Percentiles rank a stretch among this genome's conserved stretches.
Conservation (phyloP, 179 eudicot genomes). For the Patellifolia procumbens region DNA sequence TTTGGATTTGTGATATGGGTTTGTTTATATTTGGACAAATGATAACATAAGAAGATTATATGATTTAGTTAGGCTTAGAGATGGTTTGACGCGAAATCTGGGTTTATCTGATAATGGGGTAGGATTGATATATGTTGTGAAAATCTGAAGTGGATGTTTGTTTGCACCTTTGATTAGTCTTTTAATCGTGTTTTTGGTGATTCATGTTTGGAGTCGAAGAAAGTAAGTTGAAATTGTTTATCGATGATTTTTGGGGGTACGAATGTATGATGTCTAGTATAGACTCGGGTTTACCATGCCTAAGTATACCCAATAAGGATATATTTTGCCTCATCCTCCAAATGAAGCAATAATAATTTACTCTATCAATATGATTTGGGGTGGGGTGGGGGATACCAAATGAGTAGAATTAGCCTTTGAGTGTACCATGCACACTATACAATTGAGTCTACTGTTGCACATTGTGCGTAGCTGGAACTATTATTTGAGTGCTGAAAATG, state of each 20-base stretch:
- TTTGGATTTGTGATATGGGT: not conserved
- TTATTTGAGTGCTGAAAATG: not conserved
- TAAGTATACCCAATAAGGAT: no score
- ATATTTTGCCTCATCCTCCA: no score
- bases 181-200: not conserved
- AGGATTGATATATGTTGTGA: no score
- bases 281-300: no score
- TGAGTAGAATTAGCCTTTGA: no score
- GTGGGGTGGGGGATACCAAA: no score
- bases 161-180: not conserved
- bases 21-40: not conserved
- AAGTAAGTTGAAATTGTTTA: not conserved
- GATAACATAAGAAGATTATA: no score
- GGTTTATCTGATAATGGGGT: not conserved
- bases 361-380: no score
- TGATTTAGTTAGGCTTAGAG: not conserved
- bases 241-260: not conserved
- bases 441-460: no score
- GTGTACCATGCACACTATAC: not conserved
- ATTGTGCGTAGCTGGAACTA: not conserved
- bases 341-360: no score
- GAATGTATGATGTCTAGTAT: not conserved
- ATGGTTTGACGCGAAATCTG: not conserved
- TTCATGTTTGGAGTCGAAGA: not conserved
- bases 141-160: not conserved